Percentiles rank a stretch among this genome's conserved stretches.
Evolutionary conservation across 768 basidiomycete genomes (phyloP).

Genomic region (Hemileccinum rubropunctum): DNA sequence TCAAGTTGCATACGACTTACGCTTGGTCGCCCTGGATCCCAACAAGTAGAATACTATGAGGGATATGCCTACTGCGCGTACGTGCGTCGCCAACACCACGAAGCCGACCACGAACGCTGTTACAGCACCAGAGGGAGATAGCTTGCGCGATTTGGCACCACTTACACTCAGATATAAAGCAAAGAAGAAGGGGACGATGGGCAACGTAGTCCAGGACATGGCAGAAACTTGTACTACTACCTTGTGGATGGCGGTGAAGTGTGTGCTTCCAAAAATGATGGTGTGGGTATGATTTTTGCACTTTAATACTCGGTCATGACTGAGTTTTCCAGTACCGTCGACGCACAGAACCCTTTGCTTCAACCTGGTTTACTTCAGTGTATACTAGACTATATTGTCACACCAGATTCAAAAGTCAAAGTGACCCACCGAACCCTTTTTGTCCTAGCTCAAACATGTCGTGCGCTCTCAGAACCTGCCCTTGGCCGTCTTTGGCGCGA

Average conservation of each 20-base stretch:
- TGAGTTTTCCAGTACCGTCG: too few species aligned
- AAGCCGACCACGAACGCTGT: slow-evolving; percentile 32
- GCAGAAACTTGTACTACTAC: too few species aligned
- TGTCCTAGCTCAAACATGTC: not conserved
- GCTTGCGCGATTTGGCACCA: slow-evolving; percentile 70
- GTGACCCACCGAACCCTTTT: not conserved
- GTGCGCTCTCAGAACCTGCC: too few species aligned
- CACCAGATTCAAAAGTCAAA: too few species aligned
- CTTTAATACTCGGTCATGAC: too few species aligned
- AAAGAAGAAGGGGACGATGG: slow-evolving; percentile 42
- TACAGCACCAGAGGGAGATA: slow-evolving; percentile 65
- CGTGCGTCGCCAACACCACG: slow-evolving; percentile 63
- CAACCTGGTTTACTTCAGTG: too few species aligned
- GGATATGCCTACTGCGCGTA: slow-evolving; percentile 60
- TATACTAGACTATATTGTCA: too few species aligned
- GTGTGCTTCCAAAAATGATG: not conserved
- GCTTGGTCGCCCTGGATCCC: slow-evolving; percentile 83
- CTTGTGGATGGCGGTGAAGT: too few species aligned
- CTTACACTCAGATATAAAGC: slow-evolving; percentile 59
- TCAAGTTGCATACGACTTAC: slow-evolving; percentile 34
- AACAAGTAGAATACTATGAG: slow-evolving; percentile 77
- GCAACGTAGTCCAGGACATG: slow-evolving; percentile 31
- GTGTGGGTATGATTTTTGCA: too few species aligned
- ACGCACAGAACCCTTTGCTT: too few species aligned
- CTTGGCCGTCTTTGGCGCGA: too few species aligned